A percentile compares a stretch with the other conserved stretches of the same genome.
phyloP scores from a whole-genome alignment of 805 yeast species.

The Cyberlindnera mycetangii region DNA sequence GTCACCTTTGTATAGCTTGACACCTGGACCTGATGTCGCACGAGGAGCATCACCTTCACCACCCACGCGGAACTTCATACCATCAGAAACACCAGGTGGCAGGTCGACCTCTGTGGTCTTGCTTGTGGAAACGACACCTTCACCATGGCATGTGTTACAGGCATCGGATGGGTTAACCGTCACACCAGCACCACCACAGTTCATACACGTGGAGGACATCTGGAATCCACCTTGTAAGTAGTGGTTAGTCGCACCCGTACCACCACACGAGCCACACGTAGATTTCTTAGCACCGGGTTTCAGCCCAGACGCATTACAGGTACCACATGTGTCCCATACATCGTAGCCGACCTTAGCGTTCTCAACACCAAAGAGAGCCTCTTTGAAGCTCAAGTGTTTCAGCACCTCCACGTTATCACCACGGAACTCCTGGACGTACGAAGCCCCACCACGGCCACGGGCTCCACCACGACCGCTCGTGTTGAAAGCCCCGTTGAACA shows the following conservation, averaged over 20 bases:
- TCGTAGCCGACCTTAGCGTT: constrained; percentile 64
- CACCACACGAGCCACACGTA: constrained; percentile 86
- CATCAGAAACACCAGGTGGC: constrained; percentile 88
- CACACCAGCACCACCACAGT: constrained; percentile 90
- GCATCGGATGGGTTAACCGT: constrained; percentile 61
- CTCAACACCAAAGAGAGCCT: constrained; percentile 77
- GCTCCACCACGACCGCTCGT: constrained; percentile 16
- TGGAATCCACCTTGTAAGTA: constrained; percentile 90
- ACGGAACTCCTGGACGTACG: constrained; percentile 70
- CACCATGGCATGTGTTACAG: constrained; percentile 83
- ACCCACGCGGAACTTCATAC: constrained; percentile 76
- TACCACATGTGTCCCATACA: constrained; percentile 69
- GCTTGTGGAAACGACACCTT: constrained; percentile 69
- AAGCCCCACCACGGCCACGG: constrained; percentile 17
- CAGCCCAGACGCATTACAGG: constrained; percentile 86
- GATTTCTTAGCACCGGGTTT: constrained; percentile 69
- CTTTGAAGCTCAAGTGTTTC: constrained; percentile 74
- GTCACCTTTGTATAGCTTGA: constrained; percentile 78
- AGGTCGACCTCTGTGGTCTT: constrained; percentile 78
- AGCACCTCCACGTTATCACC: constrained; percentile 88
- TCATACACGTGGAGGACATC: constrained; percentile 88
- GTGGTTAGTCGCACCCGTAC: constrained; percentile 89
- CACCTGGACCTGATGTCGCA: constrained; percentile 68
- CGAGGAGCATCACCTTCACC: constrained; percentile 91
- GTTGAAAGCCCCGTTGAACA: constrained; percentile 43